phyloP scores from a whole-genome alignment of 768 basidiomycete genomes.

The Mycena capillaripes region DNA sequence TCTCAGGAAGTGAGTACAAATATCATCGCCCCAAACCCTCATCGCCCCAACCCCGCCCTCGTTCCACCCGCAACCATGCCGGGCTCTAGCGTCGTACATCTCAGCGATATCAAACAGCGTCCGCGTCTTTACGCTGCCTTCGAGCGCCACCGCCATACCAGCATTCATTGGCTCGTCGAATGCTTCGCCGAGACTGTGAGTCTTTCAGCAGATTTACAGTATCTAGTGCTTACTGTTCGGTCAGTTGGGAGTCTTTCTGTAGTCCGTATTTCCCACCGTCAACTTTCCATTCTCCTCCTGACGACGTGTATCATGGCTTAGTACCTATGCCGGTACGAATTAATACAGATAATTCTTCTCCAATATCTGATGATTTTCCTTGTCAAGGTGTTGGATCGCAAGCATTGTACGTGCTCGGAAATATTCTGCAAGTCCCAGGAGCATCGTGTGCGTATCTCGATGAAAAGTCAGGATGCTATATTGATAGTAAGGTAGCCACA shows the following conservation, averaged over 20 bases:
- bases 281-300: no score
- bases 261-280: slow-evolving; percentile 50
- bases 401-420: slow-evolving; percentile 64
- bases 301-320: neutral
- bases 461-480: no score
- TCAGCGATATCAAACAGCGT: slow-evolving; percentile 16
- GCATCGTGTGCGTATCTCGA: slow-evolving; percentile 63
- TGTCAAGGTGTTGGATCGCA: slow-evolving; percentile 59
- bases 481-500: slow-evolving; percentile 56
- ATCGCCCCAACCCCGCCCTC: no score
- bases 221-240: no score
- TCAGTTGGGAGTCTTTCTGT: slow-evolving; percentile 74
- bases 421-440: slow-evolving; percentile 53
- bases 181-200: slow-evolving; percentile 71
- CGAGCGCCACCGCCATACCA: slow-evolving; percentile 31
- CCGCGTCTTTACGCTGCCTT: slow-evolving; percentile 6
- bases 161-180: slow-evolving; percentile 68
- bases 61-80: slow-evolving; percentile 8
- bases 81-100: slow-evolving; percentile 1
- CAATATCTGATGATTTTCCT: no score
- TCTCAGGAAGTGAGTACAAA: no score
- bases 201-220: no score
- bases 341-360: no score
- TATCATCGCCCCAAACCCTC: no score
- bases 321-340: slow-evolving; percentile 49